These are phyloP conservation scores for Parathielavia appendiculata DNA, from an alignment of 495 filamentous ascomycete species.

Conservation along the genomic window DNA sequence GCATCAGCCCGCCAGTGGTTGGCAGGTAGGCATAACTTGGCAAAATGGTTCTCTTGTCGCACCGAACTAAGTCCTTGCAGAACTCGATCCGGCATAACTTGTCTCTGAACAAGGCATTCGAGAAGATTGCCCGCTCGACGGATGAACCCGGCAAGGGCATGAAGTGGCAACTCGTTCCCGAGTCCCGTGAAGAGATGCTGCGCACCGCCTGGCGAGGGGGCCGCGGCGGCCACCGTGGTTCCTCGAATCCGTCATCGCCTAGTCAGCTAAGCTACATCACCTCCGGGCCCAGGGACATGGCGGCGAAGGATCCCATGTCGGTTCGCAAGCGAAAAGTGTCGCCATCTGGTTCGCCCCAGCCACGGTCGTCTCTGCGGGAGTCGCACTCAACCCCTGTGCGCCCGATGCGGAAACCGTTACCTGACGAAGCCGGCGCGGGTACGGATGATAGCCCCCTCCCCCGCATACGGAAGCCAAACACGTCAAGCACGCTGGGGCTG, in stretches of 20 bases:
- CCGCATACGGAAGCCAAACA: conserved; percentile 41
- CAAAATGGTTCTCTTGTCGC: background rate
- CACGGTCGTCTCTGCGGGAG: conserved; percentile 41
- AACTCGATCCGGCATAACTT: conserved; percentile 97
- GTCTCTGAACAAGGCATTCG: conserved; percentile 86
- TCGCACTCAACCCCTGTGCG: conserved; percentile 56
- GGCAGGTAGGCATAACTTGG: conserved; percentile 62
- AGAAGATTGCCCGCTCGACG: conserved; percentile 82
- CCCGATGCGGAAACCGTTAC: conserved; percentile 49
- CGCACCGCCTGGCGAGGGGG: conserved; percentile 44
- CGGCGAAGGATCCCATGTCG: conserved; percentile 37
- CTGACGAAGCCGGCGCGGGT: conserved; percentile 36
- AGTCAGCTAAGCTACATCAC: conserved; percentile 48
- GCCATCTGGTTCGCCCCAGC: conserved; percentile 44
- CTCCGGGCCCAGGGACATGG: conserved; percentile 45
- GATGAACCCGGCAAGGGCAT: conserved; percentile 98
- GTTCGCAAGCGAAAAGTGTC: conserved; percentile 50
- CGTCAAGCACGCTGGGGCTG: conserved; percentile 49
- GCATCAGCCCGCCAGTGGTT: conserved; percentile 64
- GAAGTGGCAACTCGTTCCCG: conserved; percentile 90
- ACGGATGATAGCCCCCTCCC: conserved; percentile 54
- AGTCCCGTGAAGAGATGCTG: conserved; percentile 67
- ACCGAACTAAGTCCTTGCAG: conserved; percentile 40
- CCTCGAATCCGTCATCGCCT: conserved; percentile 54
- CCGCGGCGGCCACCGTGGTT: conserved; percentile 54